phyloP scores from a whole-genome alignment of 495 filamentous ascomycete genomes.

The Aspergillus coremiiformis region DNA sequence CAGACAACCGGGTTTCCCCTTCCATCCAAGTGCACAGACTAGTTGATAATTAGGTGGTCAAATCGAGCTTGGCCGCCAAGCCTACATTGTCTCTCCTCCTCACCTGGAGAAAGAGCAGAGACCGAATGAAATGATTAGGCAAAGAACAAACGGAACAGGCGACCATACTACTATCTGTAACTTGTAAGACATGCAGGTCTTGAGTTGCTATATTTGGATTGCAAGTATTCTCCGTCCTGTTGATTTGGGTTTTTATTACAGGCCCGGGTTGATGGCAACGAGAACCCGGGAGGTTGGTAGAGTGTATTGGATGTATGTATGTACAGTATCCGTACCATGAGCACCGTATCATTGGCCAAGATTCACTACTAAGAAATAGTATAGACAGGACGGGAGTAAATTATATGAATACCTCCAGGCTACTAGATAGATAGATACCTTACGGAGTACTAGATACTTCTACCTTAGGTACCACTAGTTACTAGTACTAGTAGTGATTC shows the following conservation, averaged over 20 bases:
- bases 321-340: neutral
- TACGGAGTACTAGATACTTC: too few species aligned
- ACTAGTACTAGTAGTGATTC: too few species aligned
- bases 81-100: conserved; percentile 1
- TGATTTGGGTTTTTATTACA: neutral
- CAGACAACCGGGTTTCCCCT: neutral
- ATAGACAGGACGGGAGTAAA: too few species aligned
- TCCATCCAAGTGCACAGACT: neutral
- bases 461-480: too few species aligned
- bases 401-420: too few species aligned
- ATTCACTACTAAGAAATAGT: too few species aligned
- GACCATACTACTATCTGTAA: neutral
- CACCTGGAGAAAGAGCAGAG: neutral
- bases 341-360: neutral
- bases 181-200: conserved; percentile 12
- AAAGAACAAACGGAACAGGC: conserved; percentile 2
- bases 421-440: neutral
- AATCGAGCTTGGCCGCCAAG: conserved; percentile 7
- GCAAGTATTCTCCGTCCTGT: neutral
- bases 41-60: neutral
- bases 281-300: neutral
- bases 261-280: neutral
- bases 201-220: conserved; percentile 17
- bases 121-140: neutral
- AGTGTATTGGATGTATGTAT: neutral